Conservation (phyloP, 495 filamentous ascomycete genomes). For the Paragyromitra xinjiangensis region DNA sequence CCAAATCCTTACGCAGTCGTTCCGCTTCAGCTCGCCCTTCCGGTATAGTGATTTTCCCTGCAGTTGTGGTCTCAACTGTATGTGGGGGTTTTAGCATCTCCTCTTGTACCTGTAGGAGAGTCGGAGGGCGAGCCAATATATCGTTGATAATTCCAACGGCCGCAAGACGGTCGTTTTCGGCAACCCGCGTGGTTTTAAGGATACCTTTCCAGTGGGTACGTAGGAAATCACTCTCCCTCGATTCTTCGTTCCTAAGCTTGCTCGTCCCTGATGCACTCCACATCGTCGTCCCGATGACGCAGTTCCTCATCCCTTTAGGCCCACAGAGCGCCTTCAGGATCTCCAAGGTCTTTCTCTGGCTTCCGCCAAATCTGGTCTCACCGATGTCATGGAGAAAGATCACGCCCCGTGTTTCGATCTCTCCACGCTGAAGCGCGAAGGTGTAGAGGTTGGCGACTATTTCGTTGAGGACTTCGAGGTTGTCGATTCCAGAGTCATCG, state of each 20-base stretch:
- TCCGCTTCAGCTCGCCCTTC: slow-evolving; percentile 24
- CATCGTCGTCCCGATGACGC: slow-evolving; percentile 29
- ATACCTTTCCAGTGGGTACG: slow-evolving; percentile 26
- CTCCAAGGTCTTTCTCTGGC: slow-evolving; percentile 40
- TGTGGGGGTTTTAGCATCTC: slow-evolving; percentile 33
- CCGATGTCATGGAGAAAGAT: slow-evolving; percentile 41
- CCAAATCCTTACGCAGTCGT: slow-evolving; percentile 9
- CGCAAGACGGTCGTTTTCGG: background rate
- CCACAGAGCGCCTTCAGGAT: slow-evolving; percentile 46
- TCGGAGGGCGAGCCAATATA: slow-evolving; percentile 3
- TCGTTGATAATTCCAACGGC: slow-evolving; percentile 13
- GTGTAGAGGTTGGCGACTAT: slow-evolving; percentile 33
- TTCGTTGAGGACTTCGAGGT: slow-evolving; percentile 32
- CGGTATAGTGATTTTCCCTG: slow-evolving; percentile 13
- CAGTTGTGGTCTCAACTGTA: slow-evolving; percentile 24
- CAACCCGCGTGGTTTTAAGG: slow-evolving; percentile 11
- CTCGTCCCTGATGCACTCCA: background rate
- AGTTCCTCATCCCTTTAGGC: slow-evolving; percentile 25
- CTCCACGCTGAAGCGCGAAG: slow-evolving; percentile 20
- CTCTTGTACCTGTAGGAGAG: slow-evolving; percentile 27
- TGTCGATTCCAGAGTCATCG: slow-evolving; percentile 37
- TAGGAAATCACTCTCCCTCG: slow-evolving; percentile 16
- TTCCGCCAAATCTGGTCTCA: slow-evolving; percentile 32
- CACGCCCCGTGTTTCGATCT: slow-evolving; percentile 27
- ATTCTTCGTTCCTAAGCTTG: slow-evolving; percentile 7